Base-by-base conservation (phyloP, 441 rosid species). In the Sinapis alba region DNA sequence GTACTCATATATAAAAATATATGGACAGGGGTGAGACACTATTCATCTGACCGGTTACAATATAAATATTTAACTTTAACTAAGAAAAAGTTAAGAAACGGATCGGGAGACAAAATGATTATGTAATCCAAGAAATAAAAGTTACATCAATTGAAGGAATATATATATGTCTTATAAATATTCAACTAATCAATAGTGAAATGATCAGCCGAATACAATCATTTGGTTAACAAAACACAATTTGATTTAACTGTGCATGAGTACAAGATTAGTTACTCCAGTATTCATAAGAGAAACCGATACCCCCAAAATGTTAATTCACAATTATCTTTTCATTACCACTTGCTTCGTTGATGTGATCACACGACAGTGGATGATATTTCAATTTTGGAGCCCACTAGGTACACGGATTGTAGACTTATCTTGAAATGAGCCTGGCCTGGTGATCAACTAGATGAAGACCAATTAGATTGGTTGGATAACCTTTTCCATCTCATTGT, bases 391-490 rank as follows among this genome's bases (percentile, higher is more conserved):
- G 72, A 51, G 45, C 63, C 73, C 73, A 68, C 68, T 47, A 5
- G 63, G 16, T 68, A 68, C 32, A 27, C 51, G 69, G 56, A 51
- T 68, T 68, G 57, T 26, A 57, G 57, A 50, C 78, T 75, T 75
- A 68, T 53, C 74, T 69, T 69, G 27, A 28, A 69, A 62, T 20
- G 59, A 76, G 20, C 62, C 38, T n/a, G n/a, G n/a, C n/a, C 2
- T 68, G 21, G 15, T 69, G 59, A 67, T 50, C 69, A 63, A 70
- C 65, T 56, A 57, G 66, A 59, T 50, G 26, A 59, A 59, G 62
- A 66, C 73, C 72, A 65, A 36, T 71, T 6, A 7, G 32, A 51
- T 36, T 66, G 57, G 62, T 67, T 38, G 69, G 73, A 60, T 68
- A 72, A 59, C 19, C 69, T 61, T 60, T 27, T 66, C 36, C 51